A percentile compares a stretch with the other conserved stretches of the same genome.
Conservation (phyloP, 768 basidiomycete species). For the Leccinum longicurvipes region DNA sequence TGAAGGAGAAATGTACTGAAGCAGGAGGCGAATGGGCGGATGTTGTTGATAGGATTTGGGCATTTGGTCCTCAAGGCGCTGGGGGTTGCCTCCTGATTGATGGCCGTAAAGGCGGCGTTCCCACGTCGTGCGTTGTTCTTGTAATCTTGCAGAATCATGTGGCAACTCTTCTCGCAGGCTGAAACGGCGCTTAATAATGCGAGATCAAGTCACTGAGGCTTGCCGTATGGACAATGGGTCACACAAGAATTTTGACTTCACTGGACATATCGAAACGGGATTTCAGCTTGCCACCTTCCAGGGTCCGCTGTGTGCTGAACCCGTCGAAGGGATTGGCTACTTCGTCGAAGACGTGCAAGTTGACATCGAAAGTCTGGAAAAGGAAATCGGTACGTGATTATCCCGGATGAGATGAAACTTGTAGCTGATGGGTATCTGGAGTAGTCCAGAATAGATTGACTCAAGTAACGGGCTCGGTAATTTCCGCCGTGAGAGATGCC, state of each 20-base stretch:
- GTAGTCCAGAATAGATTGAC: conserved; percentile 76
- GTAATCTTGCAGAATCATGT: conserved; percentile 4
- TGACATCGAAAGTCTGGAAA: conserved; percentile 54
- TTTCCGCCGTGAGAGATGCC: conserved; percentile 84
- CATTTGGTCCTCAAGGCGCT: conserved; percentile 85
- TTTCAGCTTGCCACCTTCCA: conserved; percentile 95
- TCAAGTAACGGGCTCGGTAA: conserved; percentile 87
- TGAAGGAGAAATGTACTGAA: conserved; percentile 60
- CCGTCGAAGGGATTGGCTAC: conserved; percentile 89
- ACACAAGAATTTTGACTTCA: conserved; percentile 54
- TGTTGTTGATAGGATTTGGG: conserved; percentile 73
- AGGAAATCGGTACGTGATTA: conserved; percentile 58
- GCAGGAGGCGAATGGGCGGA: conserved; percentile 79
- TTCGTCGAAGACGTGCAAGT: conserved; percentile 77
- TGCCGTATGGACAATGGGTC: conserved; percentile 33
- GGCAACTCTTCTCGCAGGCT: conserved; percentile 38
- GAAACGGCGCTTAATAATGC: conserved; percentile 48
- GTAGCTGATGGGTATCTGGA: conserved; percentile 14
- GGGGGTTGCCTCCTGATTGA: conserved; percentile 90
- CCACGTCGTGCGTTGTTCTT: conserved; percentile 52
- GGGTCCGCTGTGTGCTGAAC: conserved; percentile 93
- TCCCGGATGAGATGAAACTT: background rate
- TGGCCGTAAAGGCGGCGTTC: conserved; percentile 42
- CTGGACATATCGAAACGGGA: conserved; percentile 83
- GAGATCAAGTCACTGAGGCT: conserved; percentile 31